Evolutionary conservation across 179 eudicot genomes (phyloP).

Genomic region (Spinacia oleracea): DNA sequence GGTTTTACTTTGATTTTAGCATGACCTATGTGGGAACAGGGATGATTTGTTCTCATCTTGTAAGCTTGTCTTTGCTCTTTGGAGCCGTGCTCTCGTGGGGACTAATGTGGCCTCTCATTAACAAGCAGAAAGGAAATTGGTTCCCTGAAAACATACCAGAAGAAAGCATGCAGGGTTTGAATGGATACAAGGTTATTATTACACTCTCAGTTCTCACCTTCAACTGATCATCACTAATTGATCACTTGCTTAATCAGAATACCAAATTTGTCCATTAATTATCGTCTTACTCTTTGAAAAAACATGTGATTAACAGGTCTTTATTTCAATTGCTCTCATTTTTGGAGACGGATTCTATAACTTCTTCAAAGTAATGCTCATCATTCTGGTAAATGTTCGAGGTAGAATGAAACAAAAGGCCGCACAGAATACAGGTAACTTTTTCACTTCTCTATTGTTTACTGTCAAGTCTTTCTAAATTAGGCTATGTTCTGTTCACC

Average conservation of each 20-base stretch:
- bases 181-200: conserved; percentile 79
- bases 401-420: conserved; percentile 38
- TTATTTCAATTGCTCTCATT: conserved; percentile 68
- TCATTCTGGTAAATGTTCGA: conserved; percentile 46
- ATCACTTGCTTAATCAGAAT: not conserved
- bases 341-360: conserved; percentile 84
- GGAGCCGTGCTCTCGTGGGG: conserved; percentile 94
- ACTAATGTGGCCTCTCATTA: conserved; percentile 84
- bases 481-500: too few species aligned
- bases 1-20: conserved; percentile 93
- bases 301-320: conserved; percentile 46
- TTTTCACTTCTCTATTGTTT: not conserved
- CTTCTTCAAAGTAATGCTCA: conserved; percentile 49
- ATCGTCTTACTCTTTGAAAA: not conserved
- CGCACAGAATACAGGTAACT: conserved; percentile 31
- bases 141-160: conserved; percentile 59
- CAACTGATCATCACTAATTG: not conserved
- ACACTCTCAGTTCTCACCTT: not conserved
- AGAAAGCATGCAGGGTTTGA: conserved; percentile 70
- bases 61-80: conserved; percentile 69
- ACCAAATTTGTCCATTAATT: not conserved
- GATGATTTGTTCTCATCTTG: conserved; percentile 88
- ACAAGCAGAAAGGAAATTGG: conserved; percentile 65
- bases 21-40: conserved; percentile 88
- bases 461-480: not conserved